Conservation (phyloP, 2,329 filamentous ascomycete species). For the Fusarium keratoplasticum region DNA sequence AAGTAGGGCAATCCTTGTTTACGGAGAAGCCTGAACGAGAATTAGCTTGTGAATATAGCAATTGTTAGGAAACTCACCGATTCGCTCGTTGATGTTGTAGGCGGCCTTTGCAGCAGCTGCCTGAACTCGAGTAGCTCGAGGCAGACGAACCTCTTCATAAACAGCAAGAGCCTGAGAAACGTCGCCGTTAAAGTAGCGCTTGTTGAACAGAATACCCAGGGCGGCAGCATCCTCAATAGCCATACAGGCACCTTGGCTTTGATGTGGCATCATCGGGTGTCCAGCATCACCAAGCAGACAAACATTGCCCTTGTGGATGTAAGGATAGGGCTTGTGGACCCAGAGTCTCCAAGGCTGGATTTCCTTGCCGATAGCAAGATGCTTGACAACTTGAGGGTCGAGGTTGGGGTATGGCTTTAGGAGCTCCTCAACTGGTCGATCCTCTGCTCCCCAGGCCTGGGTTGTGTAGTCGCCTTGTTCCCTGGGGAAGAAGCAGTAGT, state of each 20-base stretch:
- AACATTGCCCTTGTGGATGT: slow-evolving; percentile 62
- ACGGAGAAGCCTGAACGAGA: slow-evolving; percentile 65
- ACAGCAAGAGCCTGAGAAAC: slow-evolving; percentile 59
- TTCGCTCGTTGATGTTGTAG: slow-evolving; percentile 72
- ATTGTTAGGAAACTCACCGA: slow-evolving; percentile 54
- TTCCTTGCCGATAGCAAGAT: slow-evolving; percentile 70
- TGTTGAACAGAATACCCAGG: slow-evolving; percentile 70
- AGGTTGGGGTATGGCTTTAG: slow-evolving; percentile 70
- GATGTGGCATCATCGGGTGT: slow-evolving; percentile 77
- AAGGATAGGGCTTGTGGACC: slow-evolving; percentile 72
- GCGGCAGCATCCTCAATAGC: slow-evolving; percentile 75
- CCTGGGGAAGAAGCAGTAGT: slow-evolving; percentile 76
- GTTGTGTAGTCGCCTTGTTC: slow-evolving; percentile 62
- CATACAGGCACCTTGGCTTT: slow-evolving; percentile 77
- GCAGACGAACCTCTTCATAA: slow-evolving; percentile 65
- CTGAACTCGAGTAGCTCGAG: slow-evolving; percentile 67
- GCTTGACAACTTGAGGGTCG: slow-evolving; percentile 66
- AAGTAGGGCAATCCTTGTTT: slow-evolving; percentile 66
- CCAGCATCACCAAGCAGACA: slow-evolving; percentile 75
- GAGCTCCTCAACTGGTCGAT: slow-evolving; percentile 66
- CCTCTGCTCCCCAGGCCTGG: slow-evolving; percentile 69
- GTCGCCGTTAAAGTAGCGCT: slow-evolving; percentile 59
- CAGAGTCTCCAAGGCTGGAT: slow-evolving; percentile 73
- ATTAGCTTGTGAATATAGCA: rapidly evolving
- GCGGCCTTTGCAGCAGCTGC: slow-evolving; percentile 67